Evolutionary conservation across 768 basidiomycete genomes (phyloP).

Genomic region (Suillus ampliporus): DNA sequence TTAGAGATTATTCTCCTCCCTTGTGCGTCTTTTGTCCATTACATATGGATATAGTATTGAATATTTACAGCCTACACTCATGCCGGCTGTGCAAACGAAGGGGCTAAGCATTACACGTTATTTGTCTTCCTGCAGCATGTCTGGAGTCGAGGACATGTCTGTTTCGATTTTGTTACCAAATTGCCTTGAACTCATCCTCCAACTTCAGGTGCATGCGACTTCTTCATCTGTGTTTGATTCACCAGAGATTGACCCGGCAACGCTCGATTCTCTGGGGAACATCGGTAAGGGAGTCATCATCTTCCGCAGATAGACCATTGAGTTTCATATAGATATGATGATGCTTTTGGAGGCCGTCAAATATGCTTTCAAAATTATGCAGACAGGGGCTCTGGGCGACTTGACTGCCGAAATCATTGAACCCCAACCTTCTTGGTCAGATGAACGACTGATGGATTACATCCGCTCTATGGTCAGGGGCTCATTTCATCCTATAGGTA

Average conservation of each 20-base stretch:
- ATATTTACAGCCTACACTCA: constrained; percentile 16
- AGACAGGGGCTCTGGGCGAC: constrained; percentile 21
- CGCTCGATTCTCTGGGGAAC: constrained; percentile 19
- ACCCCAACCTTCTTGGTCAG: constrained; percentile 21
- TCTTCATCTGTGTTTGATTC: constrained; percentile 23
- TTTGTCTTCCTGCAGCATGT: constrained; percentile 20
- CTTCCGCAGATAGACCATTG: not conserved
- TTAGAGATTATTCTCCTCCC: constrained; percentile 22
- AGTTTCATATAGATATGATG: constrained; percentile 16
- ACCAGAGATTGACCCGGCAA: constrained; percentile 21
- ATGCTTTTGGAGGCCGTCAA: constrained; percentile 23
- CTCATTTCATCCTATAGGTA: constrained; percentile 19
- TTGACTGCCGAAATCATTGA: constrained; percentile 19
- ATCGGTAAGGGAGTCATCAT: constrained; percentile 11
- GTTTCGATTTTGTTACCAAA: not conserved
- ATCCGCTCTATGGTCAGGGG: constrained; percentile 15
- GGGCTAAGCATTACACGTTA: constrained; percentile 18
- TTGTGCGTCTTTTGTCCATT: constrained; percentile 15
- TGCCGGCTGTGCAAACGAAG: constrained; percentile 14
- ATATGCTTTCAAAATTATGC: constrained; percentile 19
- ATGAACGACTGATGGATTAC: constrained; percentile 21
- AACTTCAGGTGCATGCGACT: constrained; percentile 18
- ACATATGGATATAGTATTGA: not conserved
- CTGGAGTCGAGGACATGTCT: constrained; percentile 24
- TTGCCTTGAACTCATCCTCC: not conserved